phyloP scores from a whole-genome alignment of 495 filamentous ascomycete genomes.

The Xanthoparmelia taractica region DNA sequence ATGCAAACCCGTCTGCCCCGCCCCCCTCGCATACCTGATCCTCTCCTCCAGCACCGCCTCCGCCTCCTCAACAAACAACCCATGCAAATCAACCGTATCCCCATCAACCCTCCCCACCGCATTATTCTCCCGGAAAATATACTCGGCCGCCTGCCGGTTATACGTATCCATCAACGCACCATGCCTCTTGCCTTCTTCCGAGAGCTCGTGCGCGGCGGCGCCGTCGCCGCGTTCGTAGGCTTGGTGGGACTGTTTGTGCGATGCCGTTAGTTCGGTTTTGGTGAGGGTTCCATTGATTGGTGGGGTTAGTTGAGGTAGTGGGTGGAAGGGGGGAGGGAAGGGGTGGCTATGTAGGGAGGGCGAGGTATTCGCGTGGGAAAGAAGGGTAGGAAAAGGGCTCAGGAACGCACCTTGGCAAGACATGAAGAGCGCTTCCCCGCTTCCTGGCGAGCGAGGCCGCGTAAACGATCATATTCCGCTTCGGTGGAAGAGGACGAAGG shows the following conservation, averaged over 20 bases:
- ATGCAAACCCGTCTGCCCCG: constrained; percentile 70
- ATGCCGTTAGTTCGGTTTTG: constrained; percentile 5
- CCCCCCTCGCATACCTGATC: constrained; percentile 62
- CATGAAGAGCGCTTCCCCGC: constrained; percentile 65
- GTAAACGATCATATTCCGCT: constrained; percentile 85
- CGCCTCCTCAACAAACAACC: constrained; percentile 88
- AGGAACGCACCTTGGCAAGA: constrained; percentile 54
- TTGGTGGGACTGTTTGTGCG: constrained; percentile 54
- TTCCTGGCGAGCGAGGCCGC: constrained; percentile 72
- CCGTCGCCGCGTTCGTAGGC: constrained; percentile 77
- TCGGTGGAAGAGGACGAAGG: constrained; percentile 57
- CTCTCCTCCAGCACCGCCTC: constrained; percentile 78
- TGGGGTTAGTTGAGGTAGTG: no score
- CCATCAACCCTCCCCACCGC: constrained; percentile 55
- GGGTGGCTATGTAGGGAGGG: neutral
- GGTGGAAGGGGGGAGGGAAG: neutral
- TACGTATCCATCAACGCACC: constrained; percentile 69
- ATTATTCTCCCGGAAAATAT: constrained; percentile 93
- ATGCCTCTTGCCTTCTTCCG: constrained; percentile 77
- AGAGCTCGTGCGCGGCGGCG: constrained; percentile 68
- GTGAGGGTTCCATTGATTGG: neutral
- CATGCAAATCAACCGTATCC: constrained; percentile 91
- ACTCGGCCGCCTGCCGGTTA: constrained; percentile 84
- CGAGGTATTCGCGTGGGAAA: neutral
- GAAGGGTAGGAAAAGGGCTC: neutral